Conservation (phyloP, 2,329 filamentous ascomycete genomes). For the Seiridium cupressi region DNA sequence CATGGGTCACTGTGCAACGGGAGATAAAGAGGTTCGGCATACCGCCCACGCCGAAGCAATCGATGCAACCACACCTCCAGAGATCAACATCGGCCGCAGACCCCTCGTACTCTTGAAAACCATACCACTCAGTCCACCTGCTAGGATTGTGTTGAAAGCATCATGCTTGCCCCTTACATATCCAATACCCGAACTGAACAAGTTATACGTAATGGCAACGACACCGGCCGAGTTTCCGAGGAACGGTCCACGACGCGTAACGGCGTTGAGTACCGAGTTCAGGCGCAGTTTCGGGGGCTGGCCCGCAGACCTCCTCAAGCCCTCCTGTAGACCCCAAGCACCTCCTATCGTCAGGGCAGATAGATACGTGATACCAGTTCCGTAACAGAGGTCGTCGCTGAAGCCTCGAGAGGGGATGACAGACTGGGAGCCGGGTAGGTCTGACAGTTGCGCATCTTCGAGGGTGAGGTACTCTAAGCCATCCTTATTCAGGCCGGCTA, state of each 20-base stretch:
- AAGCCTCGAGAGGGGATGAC: slow-evolving; percentile 93
- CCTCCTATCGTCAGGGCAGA: slow-evolving; percentile 83
- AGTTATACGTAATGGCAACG: slow-evolving; percentile 94
- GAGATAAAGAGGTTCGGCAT: slow-evolving; percentile 39
- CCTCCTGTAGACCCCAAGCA: slow-evolving; percentile 89
- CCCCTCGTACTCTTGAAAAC: slow-evolving; percentile 96
- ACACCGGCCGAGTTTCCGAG: slow-evolving; percentile 95
- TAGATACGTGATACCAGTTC: slow-evolving; percentile 91
- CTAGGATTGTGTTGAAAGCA: slow-evolving; percentile 80
- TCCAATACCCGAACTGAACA: slow-evolving; percentile 81
- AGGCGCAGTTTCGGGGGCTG: slow-evolving; percentile 86
- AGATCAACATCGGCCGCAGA: slow-evolving; percentile 89
- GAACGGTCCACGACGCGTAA: slow-evolving; percentile 91
- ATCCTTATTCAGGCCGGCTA: slow-evolving; percentile 89
- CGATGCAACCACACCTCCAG: slow-evolving; percentile 81
- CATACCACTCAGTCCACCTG: slow-evolving; percentile 86
- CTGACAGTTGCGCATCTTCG: slow-evolving; percentile 85
- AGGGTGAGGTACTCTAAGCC: slow-evolving; percentile 92
- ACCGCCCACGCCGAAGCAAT: slow-evolving; percentile 90
- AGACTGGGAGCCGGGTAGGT: slow-evolving; percentile 81
- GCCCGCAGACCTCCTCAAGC: slow-evolving; percentile 72
- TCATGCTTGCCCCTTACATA: slow-evolving; percentile 83
- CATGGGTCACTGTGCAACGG: neutral
- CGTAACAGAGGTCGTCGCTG: slow-evolving; percentile 97
- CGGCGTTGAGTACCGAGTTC: slow-evolving; percentile 91